Percentiles rank a stretch among this genome's conserved stretches.
phyloP scores from a whole-genome alignment of 2,329 filamentous ascomycete species.

The Ciborinia camelliae region DNA sequence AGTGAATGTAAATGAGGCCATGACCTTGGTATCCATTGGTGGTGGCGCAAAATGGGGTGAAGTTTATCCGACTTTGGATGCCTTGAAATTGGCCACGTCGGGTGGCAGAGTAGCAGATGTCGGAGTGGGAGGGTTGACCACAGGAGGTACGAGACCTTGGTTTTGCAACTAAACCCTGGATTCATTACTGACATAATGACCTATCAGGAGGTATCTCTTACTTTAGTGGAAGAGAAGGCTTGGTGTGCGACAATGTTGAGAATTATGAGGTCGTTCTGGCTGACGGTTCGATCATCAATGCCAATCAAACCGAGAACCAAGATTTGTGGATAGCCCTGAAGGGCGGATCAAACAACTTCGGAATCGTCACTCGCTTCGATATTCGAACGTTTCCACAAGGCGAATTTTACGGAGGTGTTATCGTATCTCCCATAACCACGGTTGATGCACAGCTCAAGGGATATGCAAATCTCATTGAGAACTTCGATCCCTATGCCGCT shows the following conservation, averaged over 20 bases:
- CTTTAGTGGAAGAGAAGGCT: slow-evolving; percentile 25
- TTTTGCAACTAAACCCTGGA: neutral
- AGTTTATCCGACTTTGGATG: slow-evolving; percentile 39
- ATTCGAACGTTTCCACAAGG: neutral
- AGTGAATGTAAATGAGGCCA: slow-evolving; percentile 32
- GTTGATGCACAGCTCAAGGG: neutral
- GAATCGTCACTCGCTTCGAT: slow-evolving; percentile 40
- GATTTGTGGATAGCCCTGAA: slow-evolving; percentile 1
- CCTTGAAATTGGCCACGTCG: slow-evolving; percentile 34
- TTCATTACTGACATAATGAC: neutral
- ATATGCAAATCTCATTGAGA: neutral
- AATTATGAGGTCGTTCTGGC: slow-evolving; percentile 20
- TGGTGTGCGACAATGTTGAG: slow-evolving; percentile 23
- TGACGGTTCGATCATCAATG: neutral
- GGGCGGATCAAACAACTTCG: neutral
- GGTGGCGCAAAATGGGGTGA: slow-evolving; percentile 41
- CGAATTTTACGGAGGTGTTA: neutral
- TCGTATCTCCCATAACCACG: neutral
- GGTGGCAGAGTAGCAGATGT: slow-evolving; percentile 38
- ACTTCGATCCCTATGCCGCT: neutral
- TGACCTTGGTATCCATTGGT: slow-evolving; percentile 37
- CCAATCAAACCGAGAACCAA: neutral
- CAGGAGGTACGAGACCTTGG: slow-evolving; percentile 24
- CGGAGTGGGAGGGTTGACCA: slow-evolving; percentile 27
- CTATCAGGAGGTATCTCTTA: slow-evolving; percentile 27